A percentile compares a stretch with the other conserved stretches of the same genome.
phyloP scores from a whole-genome alignment of 1,284 basidiomycete genomes.

The Baeospora myosura region DNA sequence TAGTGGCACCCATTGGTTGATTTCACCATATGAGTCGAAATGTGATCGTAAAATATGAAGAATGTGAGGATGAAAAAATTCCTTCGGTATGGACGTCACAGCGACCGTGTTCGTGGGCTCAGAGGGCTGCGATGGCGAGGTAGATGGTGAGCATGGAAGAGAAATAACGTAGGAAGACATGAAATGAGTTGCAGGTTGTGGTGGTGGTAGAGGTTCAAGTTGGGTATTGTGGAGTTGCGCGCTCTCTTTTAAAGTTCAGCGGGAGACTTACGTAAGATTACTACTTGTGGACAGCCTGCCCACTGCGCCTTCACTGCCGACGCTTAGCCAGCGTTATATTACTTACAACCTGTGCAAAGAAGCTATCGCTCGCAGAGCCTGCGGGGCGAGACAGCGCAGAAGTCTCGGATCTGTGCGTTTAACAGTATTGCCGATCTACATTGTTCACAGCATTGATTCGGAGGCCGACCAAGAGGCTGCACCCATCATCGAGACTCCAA shows the following conservation, averaged over 20 bases:
- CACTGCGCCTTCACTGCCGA: neutral
- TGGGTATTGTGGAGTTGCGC: neutral
- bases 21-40: constrained; percentile 66
- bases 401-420: neutral
- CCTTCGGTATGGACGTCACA: constrained; percentile 54
- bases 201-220: neutral
- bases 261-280: neutral
- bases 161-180: constrained; percentile 1
- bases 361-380: neutral
- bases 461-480: too few relatives aligned
- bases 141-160: neutral
- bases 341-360: too few relatives aligned
- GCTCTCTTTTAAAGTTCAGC: neutral
- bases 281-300: neutral
- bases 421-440: too few relatives aligned
- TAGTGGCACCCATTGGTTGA: constrained; percentile 84
- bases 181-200: neutral
- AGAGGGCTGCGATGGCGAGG: neutral
- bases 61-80: constrained; percentile 65
- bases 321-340: neutral
- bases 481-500: too few relatives aligned
- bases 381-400: neutral
- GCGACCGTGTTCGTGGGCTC: constrained; percentile 64
- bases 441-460: too few relatives aligned
- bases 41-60: constrained; percentile 61